These are phyloP conservation scores for Alternaria brassicae DNA, from an alignment of 2,329 filamentous ascomycete genomes.

Conservation along the genomic window DNA sequence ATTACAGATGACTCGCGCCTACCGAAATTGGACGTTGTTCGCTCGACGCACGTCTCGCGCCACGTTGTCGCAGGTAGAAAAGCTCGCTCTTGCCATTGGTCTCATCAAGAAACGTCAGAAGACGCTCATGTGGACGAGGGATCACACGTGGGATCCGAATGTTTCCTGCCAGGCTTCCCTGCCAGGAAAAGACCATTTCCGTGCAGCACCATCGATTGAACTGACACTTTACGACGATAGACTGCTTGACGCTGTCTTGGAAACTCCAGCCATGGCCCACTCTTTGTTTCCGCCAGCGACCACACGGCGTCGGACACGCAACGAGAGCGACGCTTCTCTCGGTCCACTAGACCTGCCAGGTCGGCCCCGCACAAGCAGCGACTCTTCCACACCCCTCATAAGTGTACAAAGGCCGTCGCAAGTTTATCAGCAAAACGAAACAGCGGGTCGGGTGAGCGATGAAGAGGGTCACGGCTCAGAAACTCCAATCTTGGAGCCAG, in stretches of 20 bases:
- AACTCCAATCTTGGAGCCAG: background rate
- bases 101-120: constrained; percentile 31
- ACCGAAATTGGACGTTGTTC: constrained; percentile 26
- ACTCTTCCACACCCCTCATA: background rate
- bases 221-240: background rate
- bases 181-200: background rate
- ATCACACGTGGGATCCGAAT: constrained; percentile 16
- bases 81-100: constrained; percentile 16
- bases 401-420: background rate
- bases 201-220: background rate
- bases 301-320: background rate
- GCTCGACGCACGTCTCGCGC: constrained; percentile 19
- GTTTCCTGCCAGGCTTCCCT: background rate
- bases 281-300: background rate
- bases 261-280: background rate
- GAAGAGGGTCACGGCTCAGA: background rate
- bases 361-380: background rate
- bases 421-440: background rate
- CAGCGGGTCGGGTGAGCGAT: background rate
- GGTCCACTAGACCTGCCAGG: background rate
- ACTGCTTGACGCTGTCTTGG: background rate
- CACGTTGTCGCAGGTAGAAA: constrained; percentile 24
- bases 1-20: constrained; percentile 34
- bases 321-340: background rate
- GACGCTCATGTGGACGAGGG: constrained; percentile 34